Evolutionary conservation across 1,284 basidiomycete species (phyloP), one percentile per base, ranked within the genome.

Genomic region (Irpex rosettiformis): DNA sequence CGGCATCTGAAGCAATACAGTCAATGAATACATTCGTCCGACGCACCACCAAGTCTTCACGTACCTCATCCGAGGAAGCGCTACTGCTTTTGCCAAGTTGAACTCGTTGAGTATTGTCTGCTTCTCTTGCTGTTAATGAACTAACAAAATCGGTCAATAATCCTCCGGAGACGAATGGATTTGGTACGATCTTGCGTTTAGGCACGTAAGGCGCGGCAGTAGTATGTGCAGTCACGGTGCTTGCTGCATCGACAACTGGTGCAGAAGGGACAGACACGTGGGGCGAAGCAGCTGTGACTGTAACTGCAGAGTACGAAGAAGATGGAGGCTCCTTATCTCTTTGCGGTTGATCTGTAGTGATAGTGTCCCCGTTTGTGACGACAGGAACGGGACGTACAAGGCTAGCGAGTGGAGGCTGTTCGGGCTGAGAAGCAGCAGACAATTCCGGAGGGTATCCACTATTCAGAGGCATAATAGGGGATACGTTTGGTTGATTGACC

Each of bases 151-250:
- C 77, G 11, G 76, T 77, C 58, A 81, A 69, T 52, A 79, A 77
- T 8, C 81, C 79, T 24, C 73, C 77, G n/a, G 80, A 80, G n/a
- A 82, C 74, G 58, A 82, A 81, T n/a, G 78, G 74, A 65, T 79
- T 79, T 7, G 58, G 52, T 24, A 69, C 51, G 8, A 61, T 56
- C 61, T 67, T 73, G 56, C 70, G 61, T 66, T 61, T 49, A 49
- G 63, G 30, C 13, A 59, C 54, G 29, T 62, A 42, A 22, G 59
- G 59, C 24, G 60, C 55, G 1, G 56, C 54, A 28, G 54, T 10
- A 49, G 48, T 10, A 28, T 8, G 21, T 16, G 22, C 21, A 22
- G 18, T 21, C 5, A n/a, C 37, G 37, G 13, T 6, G 18, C 25
- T 7, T 25, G 25, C n/a, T 22, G 52, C 5, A 13, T 54, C 37